Evolutionary conservation across 2,329 filamentous ascomycete genomes (phyloP).

Genomic region (Fusarium succisae): DNA sequence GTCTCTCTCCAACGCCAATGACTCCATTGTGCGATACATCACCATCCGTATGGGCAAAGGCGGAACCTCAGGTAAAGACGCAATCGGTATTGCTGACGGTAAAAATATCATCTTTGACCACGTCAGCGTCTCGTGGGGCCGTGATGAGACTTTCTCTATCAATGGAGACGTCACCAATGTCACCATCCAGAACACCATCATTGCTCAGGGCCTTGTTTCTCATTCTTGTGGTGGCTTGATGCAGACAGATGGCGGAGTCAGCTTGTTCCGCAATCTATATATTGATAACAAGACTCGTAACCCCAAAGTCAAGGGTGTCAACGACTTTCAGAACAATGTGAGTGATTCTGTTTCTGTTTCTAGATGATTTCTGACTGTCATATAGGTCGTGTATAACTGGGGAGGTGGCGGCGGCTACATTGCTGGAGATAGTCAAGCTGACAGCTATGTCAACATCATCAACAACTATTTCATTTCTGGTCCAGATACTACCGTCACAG

Average conservation of each 20-base stretch:
- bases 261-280: conserved; percentile 64
- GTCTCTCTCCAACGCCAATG: conserved; percentile 61
- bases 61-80: conserved; percentile 63
- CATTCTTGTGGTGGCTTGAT: conserved; percentile 63
- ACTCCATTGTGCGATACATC: conserved; percentile 64
- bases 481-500: conserved; percentile 58
- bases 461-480: conserved; percentile 68
- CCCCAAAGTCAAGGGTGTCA: conserved; percentile 65
- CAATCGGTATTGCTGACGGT: conserved; percentile 61
- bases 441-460: conserved; percentile 61
- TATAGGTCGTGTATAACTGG: conserved; percentile 64
- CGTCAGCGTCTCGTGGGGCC: conserved; percentile 62
- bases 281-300: conserved; percentile 67
- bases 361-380: background rate
- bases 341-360: background rate
- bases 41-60: conserved; percentile 63
- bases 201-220: conserved; percentile 62
- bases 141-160: conserved; percentile 64
- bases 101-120: conserved; percentile 66
- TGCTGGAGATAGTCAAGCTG: conserved; percentile 58
- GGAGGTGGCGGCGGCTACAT: conserved; percentile 64
- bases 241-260: conserved; percentile 59
- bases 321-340: conserved; percentile 60
- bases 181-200: conserved; percentile 63
- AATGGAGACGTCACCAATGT: conserved; percentile 58